Percentiles rank a stretch among this genome's conserved stretches.
Conservation (phyloP, 2,329 filamentous ascomycete species). For the Penicillium sp. region DNA sequence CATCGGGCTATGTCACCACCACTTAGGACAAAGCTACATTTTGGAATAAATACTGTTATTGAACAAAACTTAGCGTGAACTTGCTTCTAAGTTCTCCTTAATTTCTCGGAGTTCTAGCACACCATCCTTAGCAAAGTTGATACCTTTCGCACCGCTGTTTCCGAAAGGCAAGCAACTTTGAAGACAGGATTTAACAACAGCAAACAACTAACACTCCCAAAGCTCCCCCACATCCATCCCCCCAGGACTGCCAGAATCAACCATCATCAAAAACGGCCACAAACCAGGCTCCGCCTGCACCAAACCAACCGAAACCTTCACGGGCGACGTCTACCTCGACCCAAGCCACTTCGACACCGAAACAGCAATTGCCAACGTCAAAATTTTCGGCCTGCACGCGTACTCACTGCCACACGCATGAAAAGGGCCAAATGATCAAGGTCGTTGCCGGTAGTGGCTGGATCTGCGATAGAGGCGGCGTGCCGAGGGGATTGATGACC, state of each 20-base stretch:
- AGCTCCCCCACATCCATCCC: background rate
- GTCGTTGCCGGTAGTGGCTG: slow-evolving; percentile 45
- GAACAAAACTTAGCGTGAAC: background rate
- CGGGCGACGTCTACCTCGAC: slow-evolving; percentile 37
- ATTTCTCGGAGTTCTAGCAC: background rate
- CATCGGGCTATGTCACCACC: background rate
- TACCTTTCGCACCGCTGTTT: background rate
- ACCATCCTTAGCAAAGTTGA: background rate
- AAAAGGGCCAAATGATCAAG: slow-evolving; percentile 47
- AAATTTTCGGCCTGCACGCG: slow-evolving; percentile 48
- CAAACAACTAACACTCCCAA: background rate
- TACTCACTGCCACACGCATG: slow-evolving; percentile 50
- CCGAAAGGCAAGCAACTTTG: background rate
- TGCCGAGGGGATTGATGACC: slow-evolving; percentile 37
- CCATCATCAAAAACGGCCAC: slow-evolving; percentile 7
- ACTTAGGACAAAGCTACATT: background rate
- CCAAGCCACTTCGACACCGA: slow-evolving; percentile 24
- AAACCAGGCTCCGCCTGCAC: slow-evolving; percentile 1
- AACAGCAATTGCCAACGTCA: slow-evolving; percentile 42
- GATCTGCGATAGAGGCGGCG: slow-evolving; percentile 46
- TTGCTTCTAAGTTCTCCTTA: background rate
- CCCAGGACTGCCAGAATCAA: slow-evolving; percentile 4
- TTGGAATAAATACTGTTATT: background rate
- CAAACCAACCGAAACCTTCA: slow-evolving; percentile 26
- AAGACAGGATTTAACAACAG: background rate